Percentiles rank a stretch among this genome's conserved stretches.
Evolutionary conservation across 2,329 filamentous ascomycete species (phyloP).

Genomic region (Penicillium sp.): DNA sequence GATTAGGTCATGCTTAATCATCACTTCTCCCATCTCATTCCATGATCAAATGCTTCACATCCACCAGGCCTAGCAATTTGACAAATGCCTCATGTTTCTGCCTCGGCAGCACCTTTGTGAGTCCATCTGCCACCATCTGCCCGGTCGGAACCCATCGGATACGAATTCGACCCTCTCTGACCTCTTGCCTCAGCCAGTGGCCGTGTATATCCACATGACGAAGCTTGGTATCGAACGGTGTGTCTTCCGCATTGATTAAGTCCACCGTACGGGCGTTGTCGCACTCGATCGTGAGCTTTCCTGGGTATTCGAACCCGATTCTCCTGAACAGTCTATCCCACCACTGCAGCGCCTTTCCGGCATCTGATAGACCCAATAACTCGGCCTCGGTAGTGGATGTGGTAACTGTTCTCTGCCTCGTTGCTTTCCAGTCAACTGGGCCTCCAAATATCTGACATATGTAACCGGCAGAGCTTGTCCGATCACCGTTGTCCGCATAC

Average conservation of each 20-base stretch:
- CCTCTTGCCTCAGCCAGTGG: conserved; percentile 25
- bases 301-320: too few relatives aligned
- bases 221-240: too few relatives aligned
- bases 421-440: conserved; percentile 18
- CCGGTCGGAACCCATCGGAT: not conserved
- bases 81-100: not conserved
- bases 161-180: not conserved
- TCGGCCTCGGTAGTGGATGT: conserved; percentile 25
- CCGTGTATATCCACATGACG: too few relatives aligned
- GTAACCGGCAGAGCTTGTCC: conserved; percentile 2
- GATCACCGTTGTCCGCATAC: not conserved
- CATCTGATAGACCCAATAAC: conserved; percentile 18
- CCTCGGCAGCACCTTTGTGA: conserved; percentile 2
- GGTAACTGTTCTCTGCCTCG: conserved; percentile 18
- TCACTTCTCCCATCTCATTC: too few relatives aligned
- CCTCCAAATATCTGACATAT: conserved; percentile 7
- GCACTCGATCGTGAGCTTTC: too few relatives aligned
- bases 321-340: too few relatives aligned
- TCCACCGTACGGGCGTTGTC: too few relatives aligned
- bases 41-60: not conserved
- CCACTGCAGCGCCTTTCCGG: too few relatives aligned
- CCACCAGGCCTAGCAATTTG: not conserved
- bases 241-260: too few relatives aligned
- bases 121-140: not conserved
- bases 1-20: too few relatives aligned